These are phyloP conservation scores for Mucor mucedo DNA, from an alignment of 371 early-diverging fungal species.

Conservation along the genomic window DNA sequence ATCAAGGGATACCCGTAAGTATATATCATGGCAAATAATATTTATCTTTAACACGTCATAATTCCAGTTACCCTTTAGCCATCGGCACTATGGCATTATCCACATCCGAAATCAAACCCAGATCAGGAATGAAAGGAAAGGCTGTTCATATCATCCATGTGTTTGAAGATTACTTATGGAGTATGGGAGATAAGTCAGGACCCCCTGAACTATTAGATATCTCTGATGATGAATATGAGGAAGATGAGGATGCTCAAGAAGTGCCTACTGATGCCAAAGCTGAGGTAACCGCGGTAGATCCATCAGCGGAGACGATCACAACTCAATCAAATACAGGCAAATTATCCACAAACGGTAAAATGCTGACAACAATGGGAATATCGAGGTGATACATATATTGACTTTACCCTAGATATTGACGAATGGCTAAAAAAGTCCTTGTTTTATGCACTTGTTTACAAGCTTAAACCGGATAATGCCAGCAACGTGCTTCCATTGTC, in stretches of 20 bases:
- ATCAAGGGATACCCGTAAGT: constrained; percentile 57
- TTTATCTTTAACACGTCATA: constrained; percentile 12
- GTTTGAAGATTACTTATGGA: constrained; percentile 71
- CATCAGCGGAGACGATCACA: not conserved
- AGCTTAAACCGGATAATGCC: constrained; percentile 57
- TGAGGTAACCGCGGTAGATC: not conserved
- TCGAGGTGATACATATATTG: not conserved
- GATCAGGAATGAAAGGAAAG: constrained; percentile 71
- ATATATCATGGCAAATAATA: constrained; percentile 10
- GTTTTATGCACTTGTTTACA: constrained; percentile 65
- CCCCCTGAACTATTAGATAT: constrained; percentile 51
- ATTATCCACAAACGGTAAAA: constrained; percentile 25
- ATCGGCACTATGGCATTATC: constrained; percentile 63
- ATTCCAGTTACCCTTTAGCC: constrained; percentile 55
- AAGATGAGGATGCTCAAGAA: constrained; percentile 30
- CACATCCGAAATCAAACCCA: constrained; percentile 50
- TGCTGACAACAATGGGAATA: not conserved
- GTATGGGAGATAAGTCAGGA: constrained; percentile 63
- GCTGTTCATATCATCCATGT: constrained; percentile 73
- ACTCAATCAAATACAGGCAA: not conserved
- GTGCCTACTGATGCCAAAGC: not conserved
- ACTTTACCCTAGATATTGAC: constrained; percentile 57
- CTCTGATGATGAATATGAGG: constrained; percentile 36
- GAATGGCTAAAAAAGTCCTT: constrained; percentile 61
- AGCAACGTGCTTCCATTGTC: constrained; percentile 62